Base-by-base conservation (phyloP, 805 yeast species). In the Ogataea nakhonphanomensis region DNA sequence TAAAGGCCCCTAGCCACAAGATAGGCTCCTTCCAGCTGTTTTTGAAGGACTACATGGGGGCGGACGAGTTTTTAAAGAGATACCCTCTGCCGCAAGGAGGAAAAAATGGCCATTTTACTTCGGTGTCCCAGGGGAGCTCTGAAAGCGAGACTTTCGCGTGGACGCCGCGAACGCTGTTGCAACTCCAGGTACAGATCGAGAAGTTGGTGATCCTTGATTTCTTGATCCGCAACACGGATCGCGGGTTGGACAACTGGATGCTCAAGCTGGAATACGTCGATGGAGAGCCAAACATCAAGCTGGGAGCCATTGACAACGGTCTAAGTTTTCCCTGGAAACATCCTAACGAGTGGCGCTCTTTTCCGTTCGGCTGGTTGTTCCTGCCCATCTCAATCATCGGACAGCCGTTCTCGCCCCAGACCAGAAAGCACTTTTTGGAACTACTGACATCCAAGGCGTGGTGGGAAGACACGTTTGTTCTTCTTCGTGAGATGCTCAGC, bases 241-340 rank as follows among this genome's bases (percentile, higher is more conserved):
- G 91, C 27, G 85, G 86, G 0, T 57, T 78, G 8, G 90, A 83
- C 53, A 83, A 84, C 50, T 83, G 90, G 90, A 83, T 84, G 91
- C 71, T 83, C 14, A 69, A 69, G 40, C 50, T 79, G 12, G 74
- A 78, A 73, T 46, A 51, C 12, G 50, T 46, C 29, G 22, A 50
- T 1, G 37, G 32, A 7, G 33, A 39, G 15, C 81, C 82, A 0
- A 41, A 29, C 1, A 44, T 83, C 10, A 69, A 65, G 36, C 67
- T 83, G 23, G 88, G 86, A 2, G 91, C 90, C 1, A 83, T 83
- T 32, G 90, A 83, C 52, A 80, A 85, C 11, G 89, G 89, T 0
- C 64, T 83, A 23, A 71, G 89, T 0, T 82, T 79, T 50, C 90
- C 91, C 5, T 83, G 88, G 88, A 82, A 83, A 52, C 87, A 81